These are phyloP conservation scores for Candida tropicalis DNA, from an alignment of 1,139 yeast species.

Conservation along the genomic window DNA sequence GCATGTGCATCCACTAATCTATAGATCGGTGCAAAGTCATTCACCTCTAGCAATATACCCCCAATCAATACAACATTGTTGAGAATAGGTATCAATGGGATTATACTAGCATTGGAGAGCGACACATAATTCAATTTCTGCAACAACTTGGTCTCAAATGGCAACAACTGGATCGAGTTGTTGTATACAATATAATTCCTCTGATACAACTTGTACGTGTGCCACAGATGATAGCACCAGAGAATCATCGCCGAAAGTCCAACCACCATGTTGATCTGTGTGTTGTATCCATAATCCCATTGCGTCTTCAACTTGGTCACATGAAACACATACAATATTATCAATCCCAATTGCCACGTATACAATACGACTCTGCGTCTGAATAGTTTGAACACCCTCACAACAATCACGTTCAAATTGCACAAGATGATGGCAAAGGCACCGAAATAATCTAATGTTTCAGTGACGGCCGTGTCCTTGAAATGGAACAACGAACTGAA, in stretches of 20 bases:
- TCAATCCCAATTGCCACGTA: conserved; percentile 17
- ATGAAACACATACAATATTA: conserved; percentile 30
- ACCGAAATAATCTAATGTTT: conserved; percentile 47
- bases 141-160: conserved; percentile 42
- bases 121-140: conserved; percentile 34
- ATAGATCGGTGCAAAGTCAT: conserved; percentile 39
- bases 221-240: conserved; percentile 40
- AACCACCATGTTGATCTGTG: conserved; percentile 33
- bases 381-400: conserved; percentile 36
- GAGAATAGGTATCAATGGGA: conserved; percentile 41
- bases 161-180: conserved; percentile 42
- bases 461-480: conserved; percentile 42
- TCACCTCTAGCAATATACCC: conserved; percentile 41
- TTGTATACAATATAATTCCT: conserved; percentile 29
- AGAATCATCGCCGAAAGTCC: conserved; percentile 35
- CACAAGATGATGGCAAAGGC: conserved; percentile 44
- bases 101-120: conserved; percentile 26
- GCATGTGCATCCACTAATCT: conserved; percentile 45
- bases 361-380: conserved; percentile 14
- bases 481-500: conserved; percentile 44
- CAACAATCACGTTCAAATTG: conserved; percentile 39
- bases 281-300: conserved; percentile 49
- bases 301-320: conserved; percentile 26
- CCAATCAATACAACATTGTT: conserved; percentile 37
- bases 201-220: conserved; percentile 22